Conservation (phyloP, 495 filamentous ascomycete genomes). For the Chaetomidium leptoderma region DNA sequence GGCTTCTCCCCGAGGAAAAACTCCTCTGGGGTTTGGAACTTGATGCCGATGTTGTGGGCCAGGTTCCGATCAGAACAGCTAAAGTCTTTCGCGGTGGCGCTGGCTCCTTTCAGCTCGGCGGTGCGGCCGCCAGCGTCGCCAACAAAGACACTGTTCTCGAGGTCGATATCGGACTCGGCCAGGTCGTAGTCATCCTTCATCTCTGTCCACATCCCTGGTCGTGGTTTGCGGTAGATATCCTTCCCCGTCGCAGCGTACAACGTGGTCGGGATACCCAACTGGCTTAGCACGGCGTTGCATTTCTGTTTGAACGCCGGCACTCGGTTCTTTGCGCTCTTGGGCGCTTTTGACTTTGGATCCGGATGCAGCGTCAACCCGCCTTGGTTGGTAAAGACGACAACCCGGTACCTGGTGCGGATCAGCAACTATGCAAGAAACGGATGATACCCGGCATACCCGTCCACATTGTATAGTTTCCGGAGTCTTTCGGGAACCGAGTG, state of each 20-base stretch:
- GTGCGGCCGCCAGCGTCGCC: slow-evolving; percentile 73
- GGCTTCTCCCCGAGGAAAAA: slow-evolving; percentile 69
- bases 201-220: slow-evolving; percentile 86
- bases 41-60: slow-evolving; percentile 73
- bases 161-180: slow-evolving; percentile 58
- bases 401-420: slow-evolving; percentile 53
- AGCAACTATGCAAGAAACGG: neutral
- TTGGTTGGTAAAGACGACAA: slow-evolving; percentile 86
- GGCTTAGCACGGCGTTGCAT: slow-evolving; percentile 59
- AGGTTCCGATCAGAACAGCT: slow-evolving; percentile 83
- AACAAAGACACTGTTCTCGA: slow-evolving; percentile 71
- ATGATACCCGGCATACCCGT: slow-evolving; percentile 52
- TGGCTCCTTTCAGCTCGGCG: slow-evolving; percentile 27
- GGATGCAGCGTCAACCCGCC: slow-evolving; percentile 68
- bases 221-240: slow-evolving; percentile 80
- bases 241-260: slow-evolving; percentile 81
- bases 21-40: slow-evolving; percentile 84
- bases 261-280: slow-evolving; percentile 70
- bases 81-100: slow-evolving; percentile 44
- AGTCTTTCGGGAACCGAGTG: slow-evolving; percentile 60
- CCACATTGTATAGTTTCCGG: slow-evolving; percentile 55
- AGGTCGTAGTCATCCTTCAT: slow-evolving; percentile 70
- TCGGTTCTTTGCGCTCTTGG: slow-evolving; percentile 57
- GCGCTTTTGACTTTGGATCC: slow-evolving; percentile 58
- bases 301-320: slow-evolving; percentile 76